These are phyloP conservation scores for Pseudogymnoascus sp. DNA, from an alignment of 2,329 filamentous ascomycete species.

Conservation along the genomic window DNA sequence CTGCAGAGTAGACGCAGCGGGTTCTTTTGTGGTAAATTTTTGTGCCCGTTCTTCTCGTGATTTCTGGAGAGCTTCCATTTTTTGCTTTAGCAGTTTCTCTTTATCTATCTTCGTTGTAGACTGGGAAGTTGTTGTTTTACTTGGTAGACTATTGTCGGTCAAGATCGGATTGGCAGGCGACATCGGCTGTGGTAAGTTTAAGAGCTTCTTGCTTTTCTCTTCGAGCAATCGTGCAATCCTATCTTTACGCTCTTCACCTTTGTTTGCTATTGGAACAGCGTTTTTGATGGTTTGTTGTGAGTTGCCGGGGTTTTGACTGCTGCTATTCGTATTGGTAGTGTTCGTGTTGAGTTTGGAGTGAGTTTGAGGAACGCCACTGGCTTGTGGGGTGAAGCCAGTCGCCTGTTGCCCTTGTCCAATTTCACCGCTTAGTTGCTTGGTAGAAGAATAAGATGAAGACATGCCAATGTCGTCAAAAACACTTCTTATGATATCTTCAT, in stretches of 20 bases:
- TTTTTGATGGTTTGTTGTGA: background rate
- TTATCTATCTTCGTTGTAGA: constrained; percentile 53
- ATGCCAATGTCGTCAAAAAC: constrained; percentile 66
- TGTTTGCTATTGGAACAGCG: constrained; percentile 1
- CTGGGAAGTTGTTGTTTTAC: constrained; percentile 7
- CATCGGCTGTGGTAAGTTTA: constrained; percentile 1
- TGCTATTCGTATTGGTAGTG: background rate
- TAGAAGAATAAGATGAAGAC: constrained; percentile 18
- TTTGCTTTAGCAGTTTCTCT: constrained; percentile 65
- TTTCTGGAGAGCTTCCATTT: constrained; percentile 67
- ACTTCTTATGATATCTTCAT: constrained; percentile 51
- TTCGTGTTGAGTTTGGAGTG: background rate
- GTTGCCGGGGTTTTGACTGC: background rate
- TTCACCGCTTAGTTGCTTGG: background rate
- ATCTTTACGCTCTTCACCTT: constrained; percentile 61
- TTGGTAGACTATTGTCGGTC: constrained; percentile 14
- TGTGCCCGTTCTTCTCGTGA: constrained; percentile 40
- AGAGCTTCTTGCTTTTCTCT: constrained; percentile 56
- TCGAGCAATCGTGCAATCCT: constrained; percentile 69
- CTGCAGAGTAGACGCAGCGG: background rate
- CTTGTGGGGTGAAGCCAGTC: background rate
- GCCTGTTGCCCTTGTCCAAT: background rate
- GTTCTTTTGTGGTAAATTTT: constrained; percentile 30
- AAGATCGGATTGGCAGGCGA: constrained; percentile 8
- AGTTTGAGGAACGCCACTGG: background rate